Evolutionary conservation across 108 stramenopile species (phyloP).

Genomic region (Asterionellopsis glacialis): DNA sequence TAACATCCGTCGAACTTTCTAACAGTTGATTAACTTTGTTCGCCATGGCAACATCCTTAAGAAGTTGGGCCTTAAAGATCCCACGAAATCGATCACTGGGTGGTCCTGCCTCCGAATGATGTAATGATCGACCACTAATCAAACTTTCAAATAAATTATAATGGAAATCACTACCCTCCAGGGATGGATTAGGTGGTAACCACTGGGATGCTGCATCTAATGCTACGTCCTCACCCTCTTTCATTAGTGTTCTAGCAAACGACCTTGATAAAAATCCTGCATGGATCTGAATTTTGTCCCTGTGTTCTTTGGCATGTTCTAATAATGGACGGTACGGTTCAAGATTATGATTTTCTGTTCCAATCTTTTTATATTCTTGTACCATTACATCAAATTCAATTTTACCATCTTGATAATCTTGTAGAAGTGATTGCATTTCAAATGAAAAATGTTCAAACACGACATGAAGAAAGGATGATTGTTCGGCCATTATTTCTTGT

Average conservation of each 20-base stretch:
- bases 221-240: slow-evolving; percentile 25
- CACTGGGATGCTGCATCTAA: slow-evolving; percentile 25
- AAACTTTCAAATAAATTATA: slow-evolving; percentile 53
- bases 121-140: slow-evolving; percentile 31
- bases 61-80: slow-evolving; percentile 58
- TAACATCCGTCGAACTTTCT: slow-evolving; percentile 6
- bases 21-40: slow-evolving; percentile 28
- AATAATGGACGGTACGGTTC: slow-evolving; percentile 48
- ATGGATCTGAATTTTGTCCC: slow-evolving; percentile 18
- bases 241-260: slow-evolving; percentile 32
- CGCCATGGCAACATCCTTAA: slow-evolving; percentile 76
- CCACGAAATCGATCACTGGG: slow-evolving; percentile 39
- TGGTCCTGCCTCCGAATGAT: neutral
- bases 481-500: slow-evolving; percentile 21
- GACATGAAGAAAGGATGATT: slow-evolving; percentile 35
- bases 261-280: slow-evolving; percentile 39
- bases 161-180: slow-evolving; percentile 37
- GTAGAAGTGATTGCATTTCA: slow-evolving; percentile 60
- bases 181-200: slow-evolving; percentile 16
- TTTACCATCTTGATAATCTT: slow-evolving; percentile 34
- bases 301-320: slow-evolving; percentile 20
- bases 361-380: slow-evolving; percentile 45
- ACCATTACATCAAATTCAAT: slow-evolving; percentile 43
- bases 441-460: slow-evolving; percentile 76
- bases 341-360: slow-evolving; percentile 68